Evolutionary conservation across 441 rosid genomes (phyloP), one percentile per base, ranked within the genome.

Genomic region (Cnidoscolus chayamansa): DNA sequence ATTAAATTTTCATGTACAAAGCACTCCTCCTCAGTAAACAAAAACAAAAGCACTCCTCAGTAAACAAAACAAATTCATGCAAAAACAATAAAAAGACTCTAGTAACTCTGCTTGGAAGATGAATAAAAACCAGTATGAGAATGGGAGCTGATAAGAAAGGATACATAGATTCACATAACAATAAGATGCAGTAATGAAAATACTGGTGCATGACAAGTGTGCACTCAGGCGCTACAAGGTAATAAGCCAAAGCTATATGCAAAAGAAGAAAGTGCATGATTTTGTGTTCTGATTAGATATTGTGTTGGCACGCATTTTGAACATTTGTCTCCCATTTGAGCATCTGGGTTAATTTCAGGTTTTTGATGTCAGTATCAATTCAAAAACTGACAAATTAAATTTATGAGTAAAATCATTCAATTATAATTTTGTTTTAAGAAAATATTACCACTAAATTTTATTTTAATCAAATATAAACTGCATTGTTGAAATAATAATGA

Each of bases 221-320:
- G 37, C 37, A 35, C 37, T 35, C 37, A 35, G 3, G 4, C 37
- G 4, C 2, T 35, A 35, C 37, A 35, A 25, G 25, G 25, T 25
- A 25, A 25, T 25, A 25, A 25, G 37, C 4, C 58, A 31, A 11
- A 53, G 2, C 3, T 32, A 55, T 15, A 51, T 32, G 7, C 7
- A 20, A 35, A 67, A 67, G 48, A 67, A 16, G 54, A 67, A n/a
- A 67, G 48, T 53, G 10, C 66, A 71, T 49, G 16, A 70, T 55
- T 19, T 17, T 68, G 31, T 55, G 57, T 45, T 8, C 63, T 58
- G 40, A 15, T 19, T 30, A 4, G 7, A 58, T 25, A 57, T 57
- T 6, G n/a, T 45, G 63, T 30, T 47, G 9, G 49, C 19, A 56
- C 49, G 15, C 59, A 45, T 59, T 32, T 61, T 50, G 30, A 17